These are phyloP conservation scores for Mortierella antarctica DNA, from an alignment of 192 early-diverging fungal genomes.

Conservation along the genomic window DNA sequence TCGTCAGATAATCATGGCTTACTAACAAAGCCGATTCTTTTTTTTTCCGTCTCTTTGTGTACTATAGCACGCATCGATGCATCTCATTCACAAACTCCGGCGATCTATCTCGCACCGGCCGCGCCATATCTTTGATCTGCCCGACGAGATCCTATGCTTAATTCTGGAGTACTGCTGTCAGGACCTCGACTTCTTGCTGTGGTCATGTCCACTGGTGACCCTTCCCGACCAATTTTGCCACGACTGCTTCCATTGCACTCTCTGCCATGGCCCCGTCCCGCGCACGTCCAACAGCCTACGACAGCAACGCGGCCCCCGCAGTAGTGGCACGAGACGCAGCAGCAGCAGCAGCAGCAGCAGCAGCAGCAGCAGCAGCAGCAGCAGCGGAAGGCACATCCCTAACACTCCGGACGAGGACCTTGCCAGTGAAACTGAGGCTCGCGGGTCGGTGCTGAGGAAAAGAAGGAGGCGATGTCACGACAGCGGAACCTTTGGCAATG, in stretches of 20 bases:
- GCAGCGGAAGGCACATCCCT: not conserved
- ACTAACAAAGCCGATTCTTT: too few relatives aligned
- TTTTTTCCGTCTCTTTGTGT: too few relatives aligned
- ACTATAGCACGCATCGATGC: not conserved
- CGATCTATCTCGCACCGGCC: conserved; percentile 37
- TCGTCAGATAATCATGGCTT: too few relatives aligned
- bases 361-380: not conserved
- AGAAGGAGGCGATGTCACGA: conserved; percentile 10
- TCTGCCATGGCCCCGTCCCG: conserved; percentile 27
- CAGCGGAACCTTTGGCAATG: not conserved
- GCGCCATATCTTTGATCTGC: conserved; percentile 35
- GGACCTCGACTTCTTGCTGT: conserved; percentile 45
- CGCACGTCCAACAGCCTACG: not conserved
- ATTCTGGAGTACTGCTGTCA: conserved; percentile 45
- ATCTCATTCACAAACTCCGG: conserved; percentile 28
- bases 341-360: not conserved
- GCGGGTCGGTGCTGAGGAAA: conserved; percentile 1
- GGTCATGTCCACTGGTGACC: conserved; percentile 35
- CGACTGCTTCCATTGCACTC: conserved; percentile 44
- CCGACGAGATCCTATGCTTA: conserved; percentile 37
- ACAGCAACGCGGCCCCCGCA: too few relatives aligned
- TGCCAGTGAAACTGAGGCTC: not conserved
- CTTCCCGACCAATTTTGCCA: conserved; percentile 43
- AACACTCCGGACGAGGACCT: not conserved
- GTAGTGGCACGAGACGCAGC: not conserved